Conservation (phyloP, 352 stramenopile genomes). For the Globisporangium spinosum region DNA sequence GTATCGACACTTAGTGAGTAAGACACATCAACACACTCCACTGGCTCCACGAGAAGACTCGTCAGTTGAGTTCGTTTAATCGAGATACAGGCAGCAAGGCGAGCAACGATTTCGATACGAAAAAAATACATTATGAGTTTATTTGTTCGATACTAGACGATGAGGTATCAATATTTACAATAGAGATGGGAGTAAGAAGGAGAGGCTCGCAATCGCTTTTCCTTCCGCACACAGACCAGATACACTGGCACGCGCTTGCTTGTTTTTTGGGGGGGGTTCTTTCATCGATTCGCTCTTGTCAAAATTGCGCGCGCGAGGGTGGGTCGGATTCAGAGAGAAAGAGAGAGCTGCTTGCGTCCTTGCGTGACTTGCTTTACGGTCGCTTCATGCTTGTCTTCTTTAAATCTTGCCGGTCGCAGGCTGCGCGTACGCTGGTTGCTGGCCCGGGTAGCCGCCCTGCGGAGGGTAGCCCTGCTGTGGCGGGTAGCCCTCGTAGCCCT, state of each 20-base stretch:
- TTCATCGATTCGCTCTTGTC: not conserved
- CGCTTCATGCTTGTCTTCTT: not conserved
- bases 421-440: constrained; percentile 12
- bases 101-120: not conserved
- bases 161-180: constrained; percentile 3
- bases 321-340: not conserved
- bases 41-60: too few relatives aligned
- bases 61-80: too few relatives aligned
- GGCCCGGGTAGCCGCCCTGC: constrained; percentile 24
- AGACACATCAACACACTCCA: too few relatives aligned
- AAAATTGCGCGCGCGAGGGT: not conserved
- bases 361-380: not conserved
- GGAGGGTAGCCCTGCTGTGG: constrained; percentile 29
- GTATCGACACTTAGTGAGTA: not conserved
- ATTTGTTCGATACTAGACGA: not conserved
- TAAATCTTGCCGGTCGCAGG: constrained; percentile 14
- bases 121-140: constrained; percentile 14
- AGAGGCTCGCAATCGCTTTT: not conserved
- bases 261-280: not conserved
- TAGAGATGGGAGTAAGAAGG: not conserved
- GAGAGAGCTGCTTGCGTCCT: not conserved
- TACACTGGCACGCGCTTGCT: not conserved
- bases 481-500: constrained; percentile 12
- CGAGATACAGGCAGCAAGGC: not conserved
- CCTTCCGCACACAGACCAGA: not conserved